Conservation (phyloP, 2,329 filamentous ascomycete species). For the Sporothrix mexicana region DNA sequence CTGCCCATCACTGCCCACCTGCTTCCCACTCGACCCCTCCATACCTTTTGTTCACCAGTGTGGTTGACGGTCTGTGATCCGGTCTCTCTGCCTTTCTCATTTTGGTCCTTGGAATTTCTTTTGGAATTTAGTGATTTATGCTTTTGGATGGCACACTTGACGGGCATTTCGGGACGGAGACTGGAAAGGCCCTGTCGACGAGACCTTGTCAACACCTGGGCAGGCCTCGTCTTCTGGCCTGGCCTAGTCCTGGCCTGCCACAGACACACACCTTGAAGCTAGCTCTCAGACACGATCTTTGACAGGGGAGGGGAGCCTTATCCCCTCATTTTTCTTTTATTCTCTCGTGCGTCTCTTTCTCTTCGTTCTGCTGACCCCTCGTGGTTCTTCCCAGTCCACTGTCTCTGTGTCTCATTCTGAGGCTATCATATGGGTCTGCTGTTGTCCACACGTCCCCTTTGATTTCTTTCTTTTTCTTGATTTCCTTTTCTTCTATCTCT, state of each 20-base stretch:
- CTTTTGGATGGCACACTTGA: slow-evolving; percentile 16
- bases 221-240: background rate
- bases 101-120: background rate
- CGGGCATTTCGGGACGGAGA: background rate
- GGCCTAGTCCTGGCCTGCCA: slow-evolving; percentile 1
- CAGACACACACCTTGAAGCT: slow-evolving; percentile 18
- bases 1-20: slow-evolving; percentile 5
- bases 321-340: too few species aligned
- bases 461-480: background rate
- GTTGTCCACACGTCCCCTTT: background rate
- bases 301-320: slow-evolving; percentile 4
- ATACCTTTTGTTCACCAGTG: background rate
- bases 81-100: slow-evolving; percentile 7
- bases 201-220: background rate
- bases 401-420: slow-evolving; percentile 7
- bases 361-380: background rate
- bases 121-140: too few species aligned
- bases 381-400: background rate
- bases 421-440: slow-evolving; percentile 3
- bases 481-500: background rate
- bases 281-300: slow-evolving; percentile 25
- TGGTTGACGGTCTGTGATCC: background rate
- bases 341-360: background rate
- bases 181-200: background rate
- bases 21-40: background rate